Evolutionary conservation across 352 stramenopile species (phyloP).

Genomic region (Pythium plurisporium): DNA sequence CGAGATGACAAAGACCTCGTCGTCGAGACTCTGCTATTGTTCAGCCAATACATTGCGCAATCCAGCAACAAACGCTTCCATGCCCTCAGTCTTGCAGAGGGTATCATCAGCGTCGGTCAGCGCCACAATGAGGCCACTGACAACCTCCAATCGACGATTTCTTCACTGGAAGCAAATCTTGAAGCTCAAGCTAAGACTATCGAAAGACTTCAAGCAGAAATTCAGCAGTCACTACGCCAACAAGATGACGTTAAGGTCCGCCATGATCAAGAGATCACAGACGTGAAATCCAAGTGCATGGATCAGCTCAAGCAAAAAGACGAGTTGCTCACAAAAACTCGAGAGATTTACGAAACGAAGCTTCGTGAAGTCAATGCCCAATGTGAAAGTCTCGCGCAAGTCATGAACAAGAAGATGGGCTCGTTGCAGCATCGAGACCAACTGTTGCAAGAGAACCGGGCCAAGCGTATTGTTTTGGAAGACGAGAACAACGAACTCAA

Average conservation of each 20-base stretch:
- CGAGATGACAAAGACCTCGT: slow-evolving; percentile 62
- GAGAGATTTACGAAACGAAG: slow-evolving; percentile 62
- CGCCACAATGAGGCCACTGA: slow-evolving; percentile 48
- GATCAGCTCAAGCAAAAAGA: slow-evolving; percentile 73
- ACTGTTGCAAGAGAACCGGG: slow-evolving; percentile 58
- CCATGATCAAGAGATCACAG: slow-evolving; percentile 65
- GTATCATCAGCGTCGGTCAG: slow-evolving; percentile 51
- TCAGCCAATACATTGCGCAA: slow-evolving; percentile 42
- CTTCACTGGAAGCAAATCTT: slow-evolving; percentile 40
- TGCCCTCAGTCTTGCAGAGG: slow-evolving; percentile 56
- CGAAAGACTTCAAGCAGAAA: slow-evolving; percentile 51
- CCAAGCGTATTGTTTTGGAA: slow-evolving; percentile 49
- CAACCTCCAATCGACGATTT: slow-evolving; percentile 50
- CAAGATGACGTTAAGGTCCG: slow-evolving; percentile 53
- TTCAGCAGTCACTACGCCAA: slow-evolving; percentile 50
- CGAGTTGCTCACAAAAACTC: slow-evolving; percentile 43
- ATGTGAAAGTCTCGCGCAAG: slow-evolving; percentile 63
- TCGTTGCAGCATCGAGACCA: slow-evolving; percentile 65
- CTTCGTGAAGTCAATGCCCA: slow-evolving; percentile 54
- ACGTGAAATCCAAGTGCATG: slow-evolving; percentile 47
- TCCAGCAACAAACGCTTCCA: slow-evolving; percentile 61
- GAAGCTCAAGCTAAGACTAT: slow-evolving; percentile 41
- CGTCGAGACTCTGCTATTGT: slow-evolving; percentile 53
- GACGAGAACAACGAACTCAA: slow-evolving; percentile 77
- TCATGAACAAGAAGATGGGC: slow-evolving; percentile 74